Evolutionary conservation across 2,329 filamentous ascomycete species (phyloP), one percentile per base, ranked within the genome.

Genomic region (Venturia oleaginea): DNA sequence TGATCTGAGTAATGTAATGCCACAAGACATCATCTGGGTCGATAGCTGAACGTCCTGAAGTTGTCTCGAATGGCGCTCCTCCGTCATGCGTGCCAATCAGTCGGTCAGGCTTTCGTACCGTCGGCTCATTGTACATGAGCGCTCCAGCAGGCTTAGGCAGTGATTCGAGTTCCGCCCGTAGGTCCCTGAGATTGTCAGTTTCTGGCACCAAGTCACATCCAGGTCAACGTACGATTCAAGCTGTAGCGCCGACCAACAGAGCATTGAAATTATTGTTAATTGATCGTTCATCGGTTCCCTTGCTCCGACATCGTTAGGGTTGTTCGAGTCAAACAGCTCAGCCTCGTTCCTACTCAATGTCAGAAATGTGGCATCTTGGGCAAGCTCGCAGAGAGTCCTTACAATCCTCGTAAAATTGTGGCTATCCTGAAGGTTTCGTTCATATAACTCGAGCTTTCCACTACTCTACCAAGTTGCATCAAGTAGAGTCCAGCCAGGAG

Each of bases 201-300:
- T 71, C 66, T 42, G 59, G 8, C 63, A 48, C 62, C 57, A 8
- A 38, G n/a, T 27, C 42, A 59, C 24, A 63, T 32, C 51, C 30
- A 34, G 59, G 15, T 61, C 40, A 42, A 64, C 67, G 59, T 75
- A 91, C 88, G 88, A 96, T 76, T 97, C 93, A 13, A 97, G 81
- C 72, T 97, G 93, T 67, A 97, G 79, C 72, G 91, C 96, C 8
- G 92, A 94, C 93, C 93, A 97, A 71, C 92, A 97, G 0, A 91
- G 88, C 69, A 95, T 72, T 64, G 79, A 75, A 30, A 80, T 76
- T 51, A 80, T 43, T 27, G 59, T 60, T 17, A 27, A 27, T n/a
- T 60, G 17, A 22, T 43, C 34, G 59, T 40, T 60, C 22, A 40
- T 37, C 24, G 59, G 55, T 24, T 37, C 59, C n/a, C 32, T 27